Evolutionary conservation across 208 protist genomes (phyloP).

Genomic region (Trichomonas tenax): DNA sequence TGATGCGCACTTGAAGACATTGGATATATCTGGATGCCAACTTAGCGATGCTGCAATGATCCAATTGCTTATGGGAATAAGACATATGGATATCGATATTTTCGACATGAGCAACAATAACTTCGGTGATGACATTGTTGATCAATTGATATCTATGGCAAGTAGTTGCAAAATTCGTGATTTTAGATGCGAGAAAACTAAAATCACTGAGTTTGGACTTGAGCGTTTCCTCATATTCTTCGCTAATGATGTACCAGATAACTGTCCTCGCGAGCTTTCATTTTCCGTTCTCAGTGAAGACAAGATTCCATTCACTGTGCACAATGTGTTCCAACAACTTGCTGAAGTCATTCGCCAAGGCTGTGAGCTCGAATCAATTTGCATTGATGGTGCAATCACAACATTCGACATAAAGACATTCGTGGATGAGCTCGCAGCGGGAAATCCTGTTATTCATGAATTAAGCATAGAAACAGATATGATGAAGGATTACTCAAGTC

Average conservation of each 20-base stretch:
- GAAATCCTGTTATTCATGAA: neutral
- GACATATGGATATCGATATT: neutral
- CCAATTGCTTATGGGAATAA: neutral
- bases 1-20: neutral
- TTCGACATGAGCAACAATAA: neutral
- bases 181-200: neutral
- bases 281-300: neutral
- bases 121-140: neutral
- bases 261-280: neutral
- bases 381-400: neutral
- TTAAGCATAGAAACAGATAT: neutral
- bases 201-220: neutral
- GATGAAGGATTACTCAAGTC: neutral
- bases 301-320: neutral
- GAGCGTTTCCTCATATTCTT: neutral
- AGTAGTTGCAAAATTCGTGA: neutral
- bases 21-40: neutral
- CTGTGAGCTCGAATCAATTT: neutral
- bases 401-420: neutral
- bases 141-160: neutral
- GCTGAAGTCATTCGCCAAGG: neutral
- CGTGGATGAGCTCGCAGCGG: neutral
- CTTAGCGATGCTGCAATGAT: neutral
- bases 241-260: neutral
- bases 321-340: neutral